Conservation (phyloP, 768 basidiomycete genomes). For the Tylopilus sp. region DNA sequence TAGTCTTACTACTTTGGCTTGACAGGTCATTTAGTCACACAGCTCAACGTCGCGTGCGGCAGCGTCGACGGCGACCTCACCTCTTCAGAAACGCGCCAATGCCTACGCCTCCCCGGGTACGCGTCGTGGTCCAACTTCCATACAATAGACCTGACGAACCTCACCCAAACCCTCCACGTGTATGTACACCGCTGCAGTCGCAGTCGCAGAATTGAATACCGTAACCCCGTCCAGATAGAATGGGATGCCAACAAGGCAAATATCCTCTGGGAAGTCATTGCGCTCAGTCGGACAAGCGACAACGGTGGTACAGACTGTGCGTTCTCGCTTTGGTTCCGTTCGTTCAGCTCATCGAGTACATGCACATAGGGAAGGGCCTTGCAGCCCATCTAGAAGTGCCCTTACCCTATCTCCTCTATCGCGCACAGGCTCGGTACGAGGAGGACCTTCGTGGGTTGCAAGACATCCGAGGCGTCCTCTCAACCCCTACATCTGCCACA, state of each 20-base stretch:
- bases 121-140: constrained; percentile 78
- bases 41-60: background rate
- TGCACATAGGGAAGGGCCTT: constrained; percentile 70
- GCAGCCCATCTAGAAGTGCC: constrained; percentile 79
- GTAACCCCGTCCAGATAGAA: constrained; percentile 55
- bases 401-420: constrained; percentile 78
- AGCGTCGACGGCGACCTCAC: background rate
- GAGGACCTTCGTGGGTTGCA: constrained; percentile 80
- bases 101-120: constrained; percentile 38
- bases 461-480: constrained; percentile 60
- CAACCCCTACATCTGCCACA: constrained; percentile 38
- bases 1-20: background rate
- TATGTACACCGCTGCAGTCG: constrained; percentile 35
- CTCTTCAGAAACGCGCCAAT: constrained; percentile 10
- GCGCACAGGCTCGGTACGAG: constrained; percentile 80
- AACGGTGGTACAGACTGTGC: constrained; percentile 77
- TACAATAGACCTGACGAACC: constrained; percentile 74
- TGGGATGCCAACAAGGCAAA: constrained; percentile 85
- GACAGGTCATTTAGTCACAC: background rate
- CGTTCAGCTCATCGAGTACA: background rate
- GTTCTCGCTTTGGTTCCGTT: constrained; percentile 25
- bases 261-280: constrained; percentile 84
- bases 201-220: constrained; percentile 6
- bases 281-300: constrained; percentile 68
- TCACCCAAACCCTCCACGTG: constrained; percentile 61